Evolutionary conservation across 2,329 filamentous ascomycete genomes (phyloP), one percentile per base, ranked within the genome.

Genomic region (Paecilomyces sp.): DNA sequence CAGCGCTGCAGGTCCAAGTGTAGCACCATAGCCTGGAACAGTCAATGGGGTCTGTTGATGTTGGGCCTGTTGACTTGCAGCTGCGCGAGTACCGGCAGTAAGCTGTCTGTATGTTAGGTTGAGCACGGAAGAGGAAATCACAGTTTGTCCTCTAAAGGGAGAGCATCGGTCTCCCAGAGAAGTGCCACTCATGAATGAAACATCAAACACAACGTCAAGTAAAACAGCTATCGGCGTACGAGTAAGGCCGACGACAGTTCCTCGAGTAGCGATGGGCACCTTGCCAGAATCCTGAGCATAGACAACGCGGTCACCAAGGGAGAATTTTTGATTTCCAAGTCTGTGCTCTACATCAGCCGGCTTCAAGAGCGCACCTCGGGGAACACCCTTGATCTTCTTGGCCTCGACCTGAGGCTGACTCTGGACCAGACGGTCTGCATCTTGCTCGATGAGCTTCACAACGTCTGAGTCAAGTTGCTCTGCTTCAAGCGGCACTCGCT

Each of bases 331-430:
- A 72, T 89, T 89, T 59, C 90, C 88, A 50, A 97, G 85, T 57
- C 92, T 88, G 72, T 97, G 90, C 74, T 97, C 92, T n/a, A 92
- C 92, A 76, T 99, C 94, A 0, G 88, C 84, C n/a, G 95, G 95
- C 71, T 96, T 96, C 69, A 99, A 82, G 18, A 99, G 80, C 8
- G 92, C 94, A 66, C 88, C 88, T 57, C 95, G 87, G 56, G 94
- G 94, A 53, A 97, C 91, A 58, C 87, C 87, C 60, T 85, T 87
- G 63, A 97, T 82, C 69, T 85, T 89, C 79, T 88, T 90, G 57
- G 84, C 80, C 47, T 86, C 82, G 33, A 81, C 76, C 13, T 81
- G 78, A 15, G 82, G 75, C 13, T 80, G 82, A 25, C 79, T 78
- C 51, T 80, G 76, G 61, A 82, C 78, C 30, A 85, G 76, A 57